Evolutionary conservation across 192 early-diverging fungal species (phyloP), one percentile per base, ranked within the genome.

Genomic region (Backusella macrospora): DNA sequence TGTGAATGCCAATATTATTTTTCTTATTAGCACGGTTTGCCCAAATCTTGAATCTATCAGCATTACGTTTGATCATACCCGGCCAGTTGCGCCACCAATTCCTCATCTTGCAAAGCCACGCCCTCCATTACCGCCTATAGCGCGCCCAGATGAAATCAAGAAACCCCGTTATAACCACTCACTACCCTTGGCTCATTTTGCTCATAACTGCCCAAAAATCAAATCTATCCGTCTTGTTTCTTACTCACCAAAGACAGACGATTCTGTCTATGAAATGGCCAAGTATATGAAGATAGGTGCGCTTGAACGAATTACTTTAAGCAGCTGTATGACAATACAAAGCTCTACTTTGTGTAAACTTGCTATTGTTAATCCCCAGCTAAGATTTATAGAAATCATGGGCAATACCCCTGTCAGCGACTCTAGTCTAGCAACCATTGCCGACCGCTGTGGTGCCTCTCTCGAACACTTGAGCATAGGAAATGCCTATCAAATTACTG

Each of bases 341-440:
- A 73, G 78, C n/a, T 79, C 78, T 34, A 79, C 78, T 0, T 14
- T 79, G 16, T 68, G 78, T n/a, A 79, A 79, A 29, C 45, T 79
- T 26, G 78, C 70, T 9, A 79, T 74, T 16, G 72, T 64, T 1
- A 74, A 75, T 40, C 78, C 73, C 13, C 74, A 71, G 16, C 40
- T 79, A 48, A 44, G 68, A 7, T 49, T 55, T 26, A 38, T 79
- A 18, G 78, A 79, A 64, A 72, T 79, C 34, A 48, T 75, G 43
- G 78, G 78, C 14, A 72, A 59, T 18, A 79, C 78, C 13, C 49
- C 78, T 12, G 47, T 79, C 38, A 75, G 55, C 8, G 73, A 79
- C 42, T 72, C 78, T 16, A 71, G 68, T 44, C 23, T 72, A 39
- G 73, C 73, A 6, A 71, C 73, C 5, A 59, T 79, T 46, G 78